Evolutionary conservation across 768 basidiomycete species (phyloP), one percentile per base, ranked within the genome.

Genomic region (Suillus sp.): DNA sequence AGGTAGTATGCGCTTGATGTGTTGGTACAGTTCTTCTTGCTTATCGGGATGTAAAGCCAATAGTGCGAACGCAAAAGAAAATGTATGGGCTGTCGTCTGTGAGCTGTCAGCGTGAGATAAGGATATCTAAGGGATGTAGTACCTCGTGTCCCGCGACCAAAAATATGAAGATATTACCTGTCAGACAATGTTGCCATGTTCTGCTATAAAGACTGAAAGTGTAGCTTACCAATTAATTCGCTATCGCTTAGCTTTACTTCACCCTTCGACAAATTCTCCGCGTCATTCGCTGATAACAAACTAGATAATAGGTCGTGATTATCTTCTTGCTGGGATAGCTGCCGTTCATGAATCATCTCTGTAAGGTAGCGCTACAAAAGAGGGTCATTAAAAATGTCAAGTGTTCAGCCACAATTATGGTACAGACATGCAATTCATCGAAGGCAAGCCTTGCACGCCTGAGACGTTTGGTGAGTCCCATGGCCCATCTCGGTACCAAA

Each of bases 131-230:
- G 60, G 11, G 30, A 32, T 32, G 25, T n/a, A 42, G 22, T 47
- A 84, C 84, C 76, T 86, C 86, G 62, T 87, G 84, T 10, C 87
- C 86, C 27, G 87, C 88, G 25, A 89, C 70, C n/a, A 88, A 63
- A 62, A 79, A 76, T 13, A 80, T 73, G 70, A 77, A 80, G 30
- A 77, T 68, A 62, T 80, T 79, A 13, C 75, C 75, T 74, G 60
- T 6, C 1, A 34, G 20, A 40, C 10, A 27, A 57, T 30, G 13
- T 63, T 7, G 13, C 16, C 25, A 61, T 35, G 7, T 60, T 25
- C 30, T 45, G 30, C 16, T 43, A 14, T 25, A 51, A 35, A 38
- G 20, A 35, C 42, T 20, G 14, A 1, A 11, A 37, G 14, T 11
- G 22, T 20, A 16, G 47, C 72, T 14, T 55, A 77, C 77, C 76